These are phyloP conservation scores for Lasiodiplodia hormozganensis DNA, from an alignment of 2,329 filamentous ascomycete species.

Conservation along the genomic window DNA sequence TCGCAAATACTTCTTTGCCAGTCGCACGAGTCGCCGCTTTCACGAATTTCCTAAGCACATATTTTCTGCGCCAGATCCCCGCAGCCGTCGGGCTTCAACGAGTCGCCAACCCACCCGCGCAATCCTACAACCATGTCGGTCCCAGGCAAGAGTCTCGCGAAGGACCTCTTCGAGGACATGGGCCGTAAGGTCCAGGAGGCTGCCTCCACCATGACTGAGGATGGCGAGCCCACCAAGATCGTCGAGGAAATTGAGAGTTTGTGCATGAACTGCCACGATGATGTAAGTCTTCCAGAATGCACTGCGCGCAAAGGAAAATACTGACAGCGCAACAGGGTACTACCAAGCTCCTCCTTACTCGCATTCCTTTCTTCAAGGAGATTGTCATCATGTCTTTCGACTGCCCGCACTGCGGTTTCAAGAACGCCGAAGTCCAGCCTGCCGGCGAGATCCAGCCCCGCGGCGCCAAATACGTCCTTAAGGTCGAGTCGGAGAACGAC, in stretches of 20 bases:
- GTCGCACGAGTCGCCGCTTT: neutral
- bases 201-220: slow-evolving; percentile 43
- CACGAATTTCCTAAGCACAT: neutral
- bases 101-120: neutral
- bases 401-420: slow-evolving; percentile 86
- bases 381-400: slow-evolving; percentile 97
- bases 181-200: slow-evolving; percentile 55
- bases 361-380: slow-evolving; percentile 96
- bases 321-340: slow-evolving; percentile 65
- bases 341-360: slow-evolving; percentile 86
- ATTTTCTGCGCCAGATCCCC: neutral
- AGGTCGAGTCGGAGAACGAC: slow-evolving; percentile 74
- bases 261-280: slow-evolving; percentile 62
- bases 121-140: slow-evolving; percentile 42
- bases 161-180: slow-evolving; percentile 61
- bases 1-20: neutral
- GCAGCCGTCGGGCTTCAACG: neutral
- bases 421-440: slow-evolving; percentile 92
- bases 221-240: slow-evolving; percentile 54
- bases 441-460: slow-evolving; percentile 91
- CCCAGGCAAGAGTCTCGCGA: slow-evolving; percentile 44
- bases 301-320: neutral
- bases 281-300: slow-evolving; percentile 45
- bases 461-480: slow-evolving; percentile 83
- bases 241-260: slow-evolving; percentile 62